A percentile compares a stretch with the other conserved stretches of the same genome.
Evolutionary conservation across 768 basidiomycete species (phyloP).

Genomic region (Floccularia luteovirens): DNA sequence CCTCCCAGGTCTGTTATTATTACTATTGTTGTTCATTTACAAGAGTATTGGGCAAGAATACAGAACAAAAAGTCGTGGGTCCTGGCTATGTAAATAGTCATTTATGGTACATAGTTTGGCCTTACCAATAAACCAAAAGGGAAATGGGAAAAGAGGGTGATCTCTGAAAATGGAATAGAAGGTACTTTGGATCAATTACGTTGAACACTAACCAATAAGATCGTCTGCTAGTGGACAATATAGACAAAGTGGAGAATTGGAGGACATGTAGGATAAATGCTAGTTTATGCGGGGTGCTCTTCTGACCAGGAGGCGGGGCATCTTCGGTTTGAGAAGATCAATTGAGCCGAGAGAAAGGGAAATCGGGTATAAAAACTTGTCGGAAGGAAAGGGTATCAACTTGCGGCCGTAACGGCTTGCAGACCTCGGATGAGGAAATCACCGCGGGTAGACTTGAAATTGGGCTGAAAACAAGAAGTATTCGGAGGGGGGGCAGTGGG

Average conservation of each 20-base stretch:
- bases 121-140: too few species aligned
- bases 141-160: too few species aligned
- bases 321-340: conserved; percentile 9
- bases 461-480: conserved; percentile 1
- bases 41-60: too few species aligned
- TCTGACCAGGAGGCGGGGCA: conserved; percentile 6
- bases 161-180: too few species aligned
- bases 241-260: background rate
- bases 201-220: too few species aligned
- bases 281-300: background rate
- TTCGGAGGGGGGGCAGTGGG: background rate
- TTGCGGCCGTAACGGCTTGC: conserved; percentile 1
- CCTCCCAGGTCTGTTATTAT: too few species aligned
- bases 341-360: background rate
- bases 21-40: too few species aligned
- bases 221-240: too few species aligned
- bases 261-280: background rate
- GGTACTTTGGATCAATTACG: too few species aligned
- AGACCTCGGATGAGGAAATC: conserved; percentile 1
- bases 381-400: background rate
- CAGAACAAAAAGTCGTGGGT: too few species aligned
- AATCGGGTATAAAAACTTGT: background rate
- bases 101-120: too few species aligned
- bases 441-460: conserved; percentile 3
- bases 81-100: too few species aligned